Percentiles rank a stretch among this genome's conserved stretches.
These are phyloP conservation scores for Dunaliella primolecta DNA, from an alignment of 139 green algal genomes.

Conservation along the genomic window DNA sequence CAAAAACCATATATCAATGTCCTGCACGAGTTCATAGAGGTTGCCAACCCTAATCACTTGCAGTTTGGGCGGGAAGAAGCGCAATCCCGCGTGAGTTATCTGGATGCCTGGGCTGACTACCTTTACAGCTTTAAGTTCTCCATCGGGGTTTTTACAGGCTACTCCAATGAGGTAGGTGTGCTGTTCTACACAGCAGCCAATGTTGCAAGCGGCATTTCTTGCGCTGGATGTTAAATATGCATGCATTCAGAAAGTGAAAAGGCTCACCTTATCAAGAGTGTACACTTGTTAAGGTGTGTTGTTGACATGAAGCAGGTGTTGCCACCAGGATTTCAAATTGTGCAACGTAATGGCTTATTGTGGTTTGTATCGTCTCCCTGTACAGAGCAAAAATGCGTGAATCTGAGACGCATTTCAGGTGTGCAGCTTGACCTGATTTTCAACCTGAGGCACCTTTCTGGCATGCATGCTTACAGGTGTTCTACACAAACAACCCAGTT, in stretches of 20 bases:
- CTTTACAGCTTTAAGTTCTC: neutral
- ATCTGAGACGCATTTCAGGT: neutral
- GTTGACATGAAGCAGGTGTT: neutral
- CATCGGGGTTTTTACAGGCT: neutral
- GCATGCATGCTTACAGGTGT: neutral
- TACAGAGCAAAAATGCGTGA: too few species aligned
- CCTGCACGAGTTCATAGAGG: too few species aligned
- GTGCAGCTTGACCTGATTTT: neutral
- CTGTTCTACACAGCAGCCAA: too few species aligned
- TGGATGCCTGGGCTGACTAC: neutral
- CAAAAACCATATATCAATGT: too few species aligned
- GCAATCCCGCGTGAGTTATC: neutral
- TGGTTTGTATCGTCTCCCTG: too few species aligned
- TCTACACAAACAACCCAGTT: neutral
- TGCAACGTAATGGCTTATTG: too few species aligned
- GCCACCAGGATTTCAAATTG: neutral
- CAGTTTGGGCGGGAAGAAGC: neutral
- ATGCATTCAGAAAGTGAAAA: too few species aligned
- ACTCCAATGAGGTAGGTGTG: neutral
- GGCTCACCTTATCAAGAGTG: too few species aligned
- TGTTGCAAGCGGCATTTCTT: too few species aligned
- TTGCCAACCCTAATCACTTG: too few species aligned
- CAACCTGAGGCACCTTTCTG: neutral
- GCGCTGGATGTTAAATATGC: too few species aligned
- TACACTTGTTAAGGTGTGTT: neutral